These are phyloP conservation scores for Pezicula rhizophila DNA, from an alignment of 2,329 filamentous ascomycete species.

Conservation along the genomic window DNA sequence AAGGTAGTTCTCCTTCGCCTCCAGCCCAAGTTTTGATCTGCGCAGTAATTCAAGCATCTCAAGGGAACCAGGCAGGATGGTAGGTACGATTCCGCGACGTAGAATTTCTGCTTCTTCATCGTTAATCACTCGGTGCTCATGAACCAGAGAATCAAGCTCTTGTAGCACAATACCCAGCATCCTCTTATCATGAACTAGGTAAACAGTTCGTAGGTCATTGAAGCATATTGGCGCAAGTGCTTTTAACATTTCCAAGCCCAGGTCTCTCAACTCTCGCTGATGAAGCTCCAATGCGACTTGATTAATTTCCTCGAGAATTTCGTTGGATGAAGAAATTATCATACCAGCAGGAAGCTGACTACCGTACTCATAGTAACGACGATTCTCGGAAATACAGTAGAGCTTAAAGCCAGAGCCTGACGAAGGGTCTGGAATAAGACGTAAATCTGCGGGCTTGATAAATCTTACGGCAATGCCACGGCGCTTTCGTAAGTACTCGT, in stretches of 20 bases:
- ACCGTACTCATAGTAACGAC: no score
- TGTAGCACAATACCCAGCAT: slow-evolving; percentile 29
- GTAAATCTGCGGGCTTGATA: slow-evolving; percentile 1
- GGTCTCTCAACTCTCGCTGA: slow-evolving; percentile 22
- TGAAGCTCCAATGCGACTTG: slow-evolving; percentile 26
- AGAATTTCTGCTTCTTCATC: slow-evolving; percentile 15
- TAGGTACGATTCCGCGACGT: slow-evolving; percentile 17
- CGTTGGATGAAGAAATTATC: slow-evolving; percentile 7
- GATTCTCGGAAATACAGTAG: not conserved
- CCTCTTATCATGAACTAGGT: slow-evolving; percentile 28
- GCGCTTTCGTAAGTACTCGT: not conserved
- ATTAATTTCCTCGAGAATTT: slow-evolving; percentile 19
- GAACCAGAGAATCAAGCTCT: slow-evolving; percentile 19
- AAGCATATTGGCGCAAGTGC: slow-evolving; percentile 23
- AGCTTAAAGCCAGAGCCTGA: not conserved
- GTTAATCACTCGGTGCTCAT: slow-evolving; percentile 12
- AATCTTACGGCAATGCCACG: not conserved
- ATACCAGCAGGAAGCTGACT: not conserved
- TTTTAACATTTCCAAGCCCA: slow-evolving; percentile 19
- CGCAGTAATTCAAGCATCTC: slow-evolving; percentile 14
- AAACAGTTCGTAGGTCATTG: slow-evolving; percentile 28
- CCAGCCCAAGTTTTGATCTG: not conserved
- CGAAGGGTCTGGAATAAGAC: not conserved
- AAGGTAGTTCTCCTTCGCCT: slow-evolving; percentile 17
- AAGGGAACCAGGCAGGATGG: slow-evolving; percentile 21